Evolutionary conservation across 2,329 filamentous ascomycete species (phyloP).

Genomic region (Cryoendolithus antarcticus): DNA sequence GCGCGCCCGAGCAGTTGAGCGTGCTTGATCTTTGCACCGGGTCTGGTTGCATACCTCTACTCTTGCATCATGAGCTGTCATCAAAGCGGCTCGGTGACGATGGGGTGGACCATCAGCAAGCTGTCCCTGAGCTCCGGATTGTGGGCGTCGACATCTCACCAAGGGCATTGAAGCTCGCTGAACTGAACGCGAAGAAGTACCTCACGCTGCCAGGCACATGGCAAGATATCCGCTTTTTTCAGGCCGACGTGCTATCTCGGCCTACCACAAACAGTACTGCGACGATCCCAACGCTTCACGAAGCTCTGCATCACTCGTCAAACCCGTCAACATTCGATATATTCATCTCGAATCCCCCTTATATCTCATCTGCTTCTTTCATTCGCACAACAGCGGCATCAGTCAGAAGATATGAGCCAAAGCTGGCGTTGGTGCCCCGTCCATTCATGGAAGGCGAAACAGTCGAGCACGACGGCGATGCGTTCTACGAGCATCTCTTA

Average conservation of each 20-base stretch:
- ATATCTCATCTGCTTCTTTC: conserved; percentile 60
- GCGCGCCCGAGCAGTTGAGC: conserved; percentile 31
- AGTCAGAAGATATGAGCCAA: conserved; percentile 72
- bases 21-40: conserved; percentile 84
- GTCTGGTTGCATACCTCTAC: conserved; percentile 76
- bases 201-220: conserved; percentile 7
- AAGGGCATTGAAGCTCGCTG: conserved; percentile 52
- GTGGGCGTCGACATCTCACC: conserved; percentile 62
- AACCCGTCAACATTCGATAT: conserved; percentile 37
- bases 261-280: neutral
- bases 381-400: conserved; percentile 53
- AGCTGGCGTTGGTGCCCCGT: conserved; percentile 60
- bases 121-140: conserved; percentile 34
- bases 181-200: conserved; percentile 47
- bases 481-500: conserved; percentile 59
- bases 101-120: conserved; percentile 11
- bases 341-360: conserved; percentile 81
- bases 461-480: conserved; percentile 27
- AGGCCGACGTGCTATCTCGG: conserved; percentile 21
- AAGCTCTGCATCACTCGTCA: conserved; percentile 3
- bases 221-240: conserved; percentile 18
- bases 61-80: conserved; percentile 52
- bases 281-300: neutral
- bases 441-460: conserved; percentile 13
- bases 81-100: too few species aligned